phyloP scores from a whole-genome alignment of 2,329 filamentous ascomycete genomes.

The Arthrobotrys conoides region DNA sequence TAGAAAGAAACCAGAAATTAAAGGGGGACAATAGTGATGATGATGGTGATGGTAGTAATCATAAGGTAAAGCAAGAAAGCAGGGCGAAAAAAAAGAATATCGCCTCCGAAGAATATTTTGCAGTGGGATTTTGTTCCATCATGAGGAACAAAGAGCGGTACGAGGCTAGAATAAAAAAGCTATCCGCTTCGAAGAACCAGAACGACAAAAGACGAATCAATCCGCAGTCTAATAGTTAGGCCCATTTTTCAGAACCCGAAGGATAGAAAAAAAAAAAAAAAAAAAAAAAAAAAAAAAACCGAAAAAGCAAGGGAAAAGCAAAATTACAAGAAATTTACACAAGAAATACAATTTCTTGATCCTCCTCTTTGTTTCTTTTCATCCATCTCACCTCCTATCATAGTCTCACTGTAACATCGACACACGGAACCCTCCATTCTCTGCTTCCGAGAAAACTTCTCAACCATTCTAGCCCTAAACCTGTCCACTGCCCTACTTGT shows the following conservation, averaged over 20 bases:
- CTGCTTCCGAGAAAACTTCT: slow-evolving; percentile 83
- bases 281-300: slow-evolving; percentile 10
- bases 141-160: neutral
- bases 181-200: neutral
- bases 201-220: neutral
- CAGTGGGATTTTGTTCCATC: neutral
- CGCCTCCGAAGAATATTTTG: neutral
- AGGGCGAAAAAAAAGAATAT: too few species aligned
- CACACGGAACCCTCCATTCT: slow-evolving; percentile 91
- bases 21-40: neutral
- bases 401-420: slow-evolving; percentile 87
- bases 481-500: slow-evolving; percentile 75
- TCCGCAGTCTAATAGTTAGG: slow-evolving; percentile 25
- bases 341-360: neutral
- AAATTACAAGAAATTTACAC: slow-evolving; percentile 8
- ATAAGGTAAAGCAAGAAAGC: neutral
- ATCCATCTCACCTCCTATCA: slow-evolving; percentile 65
- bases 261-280: neutral
- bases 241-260: slow-evolving; percentile 6
- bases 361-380: neutral
- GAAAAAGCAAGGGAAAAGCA: too few species aligned
- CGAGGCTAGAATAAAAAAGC: neutral
- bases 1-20: neutral
- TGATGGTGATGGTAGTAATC: neutral
- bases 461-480: slow-evolving; percentile 87